Conservation (phyloP, 306 rosid genomes). For the Acacia crassicarpa region DNA sequence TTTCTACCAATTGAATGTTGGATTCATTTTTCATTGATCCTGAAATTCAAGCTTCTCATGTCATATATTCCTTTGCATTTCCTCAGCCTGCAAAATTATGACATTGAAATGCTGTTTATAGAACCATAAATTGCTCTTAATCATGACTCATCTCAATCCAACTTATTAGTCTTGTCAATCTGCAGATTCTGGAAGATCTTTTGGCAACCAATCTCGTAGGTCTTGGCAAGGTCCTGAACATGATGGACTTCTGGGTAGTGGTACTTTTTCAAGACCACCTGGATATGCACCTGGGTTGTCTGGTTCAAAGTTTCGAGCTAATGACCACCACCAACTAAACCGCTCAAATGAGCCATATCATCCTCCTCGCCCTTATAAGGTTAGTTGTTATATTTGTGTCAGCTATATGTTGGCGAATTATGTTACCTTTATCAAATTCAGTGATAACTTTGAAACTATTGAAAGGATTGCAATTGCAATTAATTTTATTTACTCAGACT, state of each 20-base stretch:
- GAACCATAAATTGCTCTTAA: constrained; percentile 21
- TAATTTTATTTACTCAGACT: constrained; percentile 21
- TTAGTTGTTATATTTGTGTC: constrained; percentile 30
- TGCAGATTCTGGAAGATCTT: constrained; percentile 72
- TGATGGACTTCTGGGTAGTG: constrained; percentile 99
- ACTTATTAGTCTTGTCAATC: constrained; percentile 33
- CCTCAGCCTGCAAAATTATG: neutral
- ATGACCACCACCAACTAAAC: constrained; percentile 57
- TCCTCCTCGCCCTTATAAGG: constrained; percentile 96
- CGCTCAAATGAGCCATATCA: constrained; percentile 86
- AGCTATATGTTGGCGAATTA: constrained; percentile 14
- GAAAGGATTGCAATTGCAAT: constrained; percentile 9
- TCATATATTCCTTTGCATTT: neutral
- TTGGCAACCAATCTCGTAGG: constrained; percentile 67
- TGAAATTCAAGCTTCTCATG: neutral
- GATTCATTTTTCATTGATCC: neutral
- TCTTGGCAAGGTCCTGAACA: constrained; percentile 92
- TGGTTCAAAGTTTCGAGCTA: constrained; percentile 62
- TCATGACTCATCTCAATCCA: constrained; percentile 15
- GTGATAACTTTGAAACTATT: constrained; percentile 19
- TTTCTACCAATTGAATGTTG: neutral
- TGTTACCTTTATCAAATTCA: neutral
- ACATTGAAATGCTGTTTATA: constrained; percentile 4
- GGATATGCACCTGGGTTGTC: constrained; percentile 71
- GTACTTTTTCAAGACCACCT: constrained; percentile 88